phyloP scores from a whole-genome alignment of 2,329 filamentous ascomycete genomes.

The Thielaviopsis musarum region DNA sequence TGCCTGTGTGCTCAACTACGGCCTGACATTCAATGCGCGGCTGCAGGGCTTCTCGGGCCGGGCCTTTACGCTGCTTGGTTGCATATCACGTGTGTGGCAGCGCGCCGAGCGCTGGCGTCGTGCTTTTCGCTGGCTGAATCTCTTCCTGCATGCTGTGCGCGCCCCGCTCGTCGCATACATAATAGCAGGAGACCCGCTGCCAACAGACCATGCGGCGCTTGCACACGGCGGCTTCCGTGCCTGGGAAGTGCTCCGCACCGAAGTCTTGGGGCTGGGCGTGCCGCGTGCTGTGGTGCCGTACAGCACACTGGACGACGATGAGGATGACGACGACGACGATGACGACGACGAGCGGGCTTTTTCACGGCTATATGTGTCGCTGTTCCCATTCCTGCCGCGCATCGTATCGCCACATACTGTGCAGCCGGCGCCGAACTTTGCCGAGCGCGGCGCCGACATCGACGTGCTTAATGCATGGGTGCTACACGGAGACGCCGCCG shows the following conservation, averaged over 20 bases:
- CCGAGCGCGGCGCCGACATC: neutral
- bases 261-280: neutral
- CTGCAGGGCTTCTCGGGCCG: neutral
- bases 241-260: neutral
- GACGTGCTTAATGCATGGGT: conserved; percentile 3
- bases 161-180: neutral
- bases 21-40: neutral
- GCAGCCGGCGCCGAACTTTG: neutral
- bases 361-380: neutral
- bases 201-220: neutral
- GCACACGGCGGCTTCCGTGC: neutral
- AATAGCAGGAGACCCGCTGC: neutral
- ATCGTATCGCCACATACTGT: too few species aligned
- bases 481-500: neutral
- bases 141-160: conserved; percentile 1
- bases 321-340: too few species aligned
- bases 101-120: neutral
- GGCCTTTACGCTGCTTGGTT: neutral
- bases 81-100: too few species aligned
- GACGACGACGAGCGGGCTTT: too few species aligned
- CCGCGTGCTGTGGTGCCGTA: neutral
- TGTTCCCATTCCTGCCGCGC: neutral
- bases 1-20: conserved; percentile 6
- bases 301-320: neutral
- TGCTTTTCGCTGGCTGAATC: neutral